Percentiles rank a stretch among this genome's conserved stretches.
These are phyloP conservation scores for Solanum hybrid DNA, from an alignment of 305 asterid genomes.

Conservation along the genomic window DNA sequence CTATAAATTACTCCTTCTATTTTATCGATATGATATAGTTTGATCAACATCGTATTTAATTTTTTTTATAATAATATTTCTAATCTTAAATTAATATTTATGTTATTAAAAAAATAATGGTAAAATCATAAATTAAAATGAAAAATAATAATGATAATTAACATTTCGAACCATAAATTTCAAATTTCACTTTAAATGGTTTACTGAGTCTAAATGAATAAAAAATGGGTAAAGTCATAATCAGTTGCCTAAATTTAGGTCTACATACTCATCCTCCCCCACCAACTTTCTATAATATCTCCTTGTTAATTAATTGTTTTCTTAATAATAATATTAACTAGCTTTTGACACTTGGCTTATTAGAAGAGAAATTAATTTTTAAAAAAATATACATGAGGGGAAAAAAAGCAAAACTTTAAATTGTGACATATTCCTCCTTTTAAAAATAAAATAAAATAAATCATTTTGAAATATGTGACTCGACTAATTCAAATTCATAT, in stretches of 20 bases:
- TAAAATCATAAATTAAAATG: not conserved
- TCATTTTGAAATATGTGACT: not conserved
- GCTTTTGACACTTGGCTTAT: not conserved
- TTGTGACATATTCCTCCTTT: not conserved
- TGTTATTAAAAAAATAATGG: not conserved
- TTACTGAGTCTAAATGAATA: not conserved
- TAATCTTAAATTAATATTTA: not conserved
- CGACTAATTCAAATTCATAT: not conserved
- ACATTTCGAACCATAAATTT: not conserved
- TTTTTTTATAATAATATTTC: fast-evolving
- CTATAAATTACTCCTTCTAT: not conserved
- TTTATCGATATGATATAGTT: not conserved
- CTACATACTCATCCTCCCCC: not conserved
- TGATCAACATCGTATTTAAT: not conserved
- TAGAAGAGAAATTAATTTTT: not conserved
- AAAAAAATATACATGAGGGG: fast-evolving
- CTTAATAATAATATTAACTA: not conserved
- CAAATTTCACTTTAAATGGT: not conserved
- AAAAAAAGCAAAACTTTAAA: not conserved
- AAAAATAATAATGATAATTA: too few species aligned
- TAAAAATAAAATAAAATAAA: not conserved
- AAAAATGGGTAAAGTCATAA: not conserved
- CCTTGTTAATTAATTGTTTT: not conserved
- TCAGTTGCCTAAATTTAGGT: slow-evolving; percentile 8
- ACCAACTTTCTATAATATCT: not conserved